phyloP scores from a whole-genome alignment of 2,329 filamentous ascomycete genomes.

The Parascedosporium putredinis region DNA sequence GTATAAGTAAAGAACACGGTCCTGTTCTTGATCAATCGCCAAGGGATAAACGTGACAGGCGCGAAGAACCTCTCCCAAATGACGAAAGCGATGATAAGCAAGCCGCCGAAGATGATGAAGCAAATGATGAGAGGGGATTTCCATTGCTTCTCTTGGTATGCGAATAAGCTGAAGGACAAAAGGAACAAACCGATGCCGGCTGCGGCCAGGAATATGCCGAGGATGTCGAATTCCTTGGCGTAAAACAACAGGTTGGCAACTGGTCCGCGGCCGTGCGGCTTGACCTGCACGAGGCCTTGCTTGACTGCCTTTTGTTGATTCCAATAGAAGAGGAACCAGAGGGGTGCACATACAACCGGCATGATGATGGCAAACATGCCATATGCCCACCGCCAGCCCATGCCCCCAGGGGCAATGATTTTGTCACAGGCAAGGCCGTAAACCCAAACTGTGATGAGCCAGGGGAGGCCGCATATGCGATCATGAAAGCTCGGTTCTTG shows the following conservation, averaged over 20 bases:
- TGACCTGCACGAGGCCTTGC: slow-evolving; percentile 32
- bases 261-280: not conserved
- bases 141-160: slow-evolving; percentile 33
- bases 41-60: slow-evolving; percentile 45
- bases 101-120: slow-evolving; percentile 45
- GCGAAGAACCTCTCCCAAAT: slow-evolving; percentile 49
- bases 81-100: slow-evolving; percentile 44
- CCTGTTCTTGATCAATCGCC: slow-evolving; percentile 35
- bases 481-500: slow-evolving; percentile 54
- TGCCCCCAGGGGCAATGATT: slow-evolving; percentile 30
- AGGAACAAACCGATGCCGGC: slow-evolving; percentile 48
- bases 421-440: slow-evolving; percentile 45
- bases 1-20: slow-evolving; percentile 38
- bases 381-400: slow-evolving; percentile 58
- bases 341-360: slow-evolving; percentile 46
- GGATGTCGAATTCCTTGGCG: slow-evolving; percentile 44
- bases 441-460: slow-evolving; percentile 56
- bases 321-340: slow-evolving; percentile 43
- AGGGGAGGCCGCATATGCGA: slow-evolving; percentile 56
- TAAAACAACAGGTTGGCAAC: slow-evolving; percentile 30
- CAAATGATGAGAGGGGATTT: slow-evolving; percentile 37
- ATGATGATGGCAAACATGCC: slow-evolving; percentile 55
- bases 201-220: slow-evolving; percentile 45
- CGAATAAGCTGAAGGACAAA: slow-evolving; percentile 50
- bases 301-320: slow-evolving; percentile 52